Evolutionary conservation across 2,329 filamentous ascomycete genomes (phyloP).

Genomic region (Zarea fungicola): DNA sequence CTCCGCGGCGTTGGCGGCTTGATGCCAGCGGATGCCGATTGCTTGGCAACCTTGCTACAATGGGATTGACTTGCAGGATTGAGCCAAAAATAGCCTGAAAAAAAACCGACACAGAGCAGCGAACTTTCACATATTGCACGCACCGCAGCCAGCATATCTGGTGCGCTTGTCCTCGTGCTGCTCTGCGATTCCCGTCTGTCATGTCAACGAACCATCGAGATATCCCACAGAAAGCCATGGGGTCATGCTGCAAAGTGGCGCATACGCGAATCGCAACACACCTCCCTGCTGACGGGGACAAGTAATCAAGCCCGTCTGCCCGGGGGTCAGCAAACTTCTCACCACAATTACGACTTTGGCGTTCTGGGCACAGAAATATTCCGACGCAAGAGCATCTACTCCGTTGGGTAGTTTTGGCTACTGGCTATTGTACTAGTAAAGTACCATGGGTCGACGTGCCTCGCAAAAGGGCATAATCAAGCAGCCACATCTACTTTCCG

Average conservation of each 20-base stretch:
- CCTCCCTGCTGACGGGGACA: not conserved
- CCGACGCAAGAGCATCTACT: not conserved
- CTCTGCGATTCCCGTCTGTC: not conserved
- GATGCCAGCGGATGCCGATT: not conserved
- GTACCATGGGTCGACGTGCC: no score
- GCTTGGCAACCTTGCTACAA: no score
- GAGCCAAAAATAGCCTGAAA: no score
- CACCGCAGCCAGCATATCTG: no score
- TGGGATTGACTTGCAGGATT: no score
- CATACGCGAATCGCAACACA: not conserved
- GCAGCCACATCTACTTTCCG: constrained; percentile 7
- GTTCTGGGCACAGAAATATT: not conserved
- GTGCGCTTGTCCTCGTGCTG: no score
- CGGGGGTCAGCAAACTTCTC: not conserved
- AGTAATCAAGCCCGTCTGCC: not conserved
- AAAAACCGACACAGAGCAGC: no score
- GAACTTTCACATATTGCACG: no score
- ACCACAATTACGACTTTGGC: not conserved
- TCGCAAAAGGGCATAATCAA: not conserved
- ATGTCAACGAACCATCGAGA: not conserved
- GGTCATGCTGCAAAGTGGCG: not conserved
- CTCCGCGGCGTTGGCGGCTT: not conserved
- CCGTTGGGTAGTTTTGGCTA: no score
- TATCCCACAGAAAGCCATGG: not conserved
- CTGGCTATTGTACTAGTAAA: no score